These are phyloP conservation scores for Gautieria morchelliformis DNA, from an alignment of 768 basidiomycete species.

Conservation along the genomic window DNA sequence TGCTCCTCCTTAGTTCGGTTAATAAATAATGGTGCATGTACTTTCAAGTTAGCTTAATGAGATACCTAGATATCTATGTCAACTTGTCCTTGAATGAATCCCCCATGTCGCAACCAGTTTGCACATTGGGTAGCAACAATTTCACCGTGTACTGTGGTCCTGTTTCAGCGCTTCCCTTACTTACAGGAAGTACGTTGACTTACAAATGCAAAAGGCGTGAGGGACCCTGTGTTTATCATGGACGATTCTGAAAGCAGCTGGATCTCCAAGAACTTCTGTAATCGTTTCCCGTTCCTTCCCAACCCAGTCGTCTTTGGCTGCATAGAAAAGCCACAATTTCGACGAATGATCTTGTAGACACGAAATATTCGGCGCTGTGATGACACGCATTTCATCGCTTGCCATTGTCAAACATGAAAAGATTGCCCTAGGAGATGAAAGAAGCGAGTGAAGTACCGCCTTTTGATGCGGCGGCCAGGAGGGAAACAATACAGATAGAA, in stretches of 20 bases:
- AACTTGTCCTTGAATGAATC: not conserved
- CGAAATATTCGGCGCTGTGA: slow-evolving; percentile 43
- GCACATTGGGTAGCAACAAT: slow-evolving; percentile 39
- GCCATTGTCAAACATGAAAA: slow-evolving; percentile 51
- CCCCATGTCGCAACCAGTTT: slow-evolving; percentile 28
- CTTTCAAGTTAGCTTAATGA: too few relatives aligned
- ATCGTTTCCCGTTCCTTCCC: slow-evolving; percentile 42
- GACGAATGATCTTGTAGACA: slow-evolving; percentile 28
- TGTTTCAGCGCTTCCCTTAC: not conserved
- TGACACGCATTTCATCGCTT: slow-evolving; percentile 56
- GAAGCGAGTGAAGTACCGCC: slow-evolving; percentile 35
- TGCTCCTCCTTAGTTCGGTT: too few relatives aligned
- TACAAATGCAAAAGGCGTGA: slow-evolving; percentile 70
- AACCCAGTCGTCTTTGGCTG: slow-evolving; percentile 59
- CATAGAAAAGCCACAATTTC: slow-evolving; percentile 47
- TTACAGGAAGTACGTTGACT: slow-evolving; percentile 17
- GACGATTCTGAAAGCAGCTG: slow-evolving; percentile 27
- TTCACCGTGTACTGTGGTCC: slow-evolving; percentile 39
- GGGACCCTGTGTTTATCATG: slow-evolving; percentile 42
- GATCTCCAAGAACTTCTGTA: slow-evolving; percentile 29
- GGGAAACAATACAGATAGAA: slow-evolving; percentile 36
- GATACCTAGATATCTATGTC: not conserved
- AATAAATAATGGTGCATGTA: too few relatives aligned
- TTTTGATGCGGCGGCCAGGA: slow-evolving; percentile 43
- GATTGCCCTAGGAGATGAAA: slow-evolving; percentile 43